phyloP scores from a whole-genome alignment of 2,329 filamentous ascomycete species.

The Neodidymelliopsis sp. region DNA sequence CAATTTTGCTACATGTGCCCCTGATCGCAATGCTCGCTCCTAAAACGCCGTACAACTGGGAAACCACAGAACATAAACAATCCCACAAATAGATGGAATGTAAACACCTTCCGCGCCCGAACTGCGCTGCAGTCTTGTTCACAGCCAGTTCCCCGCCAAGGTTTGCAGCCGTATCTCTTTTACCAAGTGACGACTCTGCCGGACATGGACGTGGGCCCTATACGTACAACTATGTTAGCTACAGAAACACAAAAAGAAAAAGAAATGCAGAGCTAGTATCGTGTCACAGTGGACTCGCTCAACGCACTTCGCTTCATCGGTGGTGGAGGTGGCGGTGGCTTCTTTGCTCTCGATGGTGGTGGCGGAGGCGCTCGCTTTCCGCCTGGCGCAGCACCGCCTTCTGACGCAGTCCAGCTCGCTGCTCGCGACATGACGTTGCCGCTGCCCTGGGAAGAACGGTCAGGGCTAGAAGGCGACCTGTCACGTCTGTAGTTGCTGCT shows the following conservation, averaged over 20 bases:
- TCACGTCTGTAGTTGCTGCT: slow-evolving; percentile 48
- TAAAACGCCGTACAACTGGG: slow-evolving; percentile 8
- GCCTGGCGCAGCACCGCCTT: slow-evolving; percentile 25
- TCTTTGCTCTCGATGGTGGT: slow-evolving; percentile 69
- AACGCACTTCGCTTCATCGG: slow-evolving; percentile 67
- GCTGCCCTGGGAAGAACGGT: slow-evolving; percentile 51
- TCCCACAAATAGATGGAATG: slow-evolving; percentile 11
- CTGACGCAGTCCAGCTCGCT: slow-evolving; percentile 57
- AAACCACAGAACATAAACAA: slow-evolving; percentile 10
- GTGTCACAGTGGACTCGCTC: slow-evolving; percentile 49
- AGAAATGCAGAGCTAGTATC: slow-evolving; percentile 37
- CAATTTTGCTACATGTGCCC: slow-evolving; percentile 6
- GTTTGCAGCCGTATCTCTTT: background rate
- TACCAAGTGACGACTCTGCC: slow-evolving; percentile 25
- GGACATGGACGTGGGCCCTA: slow-evolving; percentile 27
- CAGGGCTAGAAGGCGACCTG: slow-evolving; percentile 61
- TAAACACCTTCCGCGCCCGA: slow-evolving; percentile 22
- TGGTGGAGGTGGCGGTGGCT: slow-evolving; percentile 69
- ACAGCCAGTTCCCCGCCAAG: background rate
- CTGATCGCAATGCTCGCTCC: slow-evolving; percentile 11
- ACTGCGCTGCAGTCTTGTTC: slow-evolving; percentile 34
- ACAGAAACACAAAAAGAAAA: slow-evolving; percentile 13
- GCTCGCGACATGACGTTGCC: slow-evolving; percentile 60
- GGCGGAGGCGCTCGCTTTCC: slow-evolving; percentile 61
- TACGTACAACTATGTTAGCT: slow-evolving; percentile 23